These are phyloP conservation scores for Earliella scabrosa DNA, from an alignment of 1,284 basidiomycete species.

Conservation along the genomic window DNA sequence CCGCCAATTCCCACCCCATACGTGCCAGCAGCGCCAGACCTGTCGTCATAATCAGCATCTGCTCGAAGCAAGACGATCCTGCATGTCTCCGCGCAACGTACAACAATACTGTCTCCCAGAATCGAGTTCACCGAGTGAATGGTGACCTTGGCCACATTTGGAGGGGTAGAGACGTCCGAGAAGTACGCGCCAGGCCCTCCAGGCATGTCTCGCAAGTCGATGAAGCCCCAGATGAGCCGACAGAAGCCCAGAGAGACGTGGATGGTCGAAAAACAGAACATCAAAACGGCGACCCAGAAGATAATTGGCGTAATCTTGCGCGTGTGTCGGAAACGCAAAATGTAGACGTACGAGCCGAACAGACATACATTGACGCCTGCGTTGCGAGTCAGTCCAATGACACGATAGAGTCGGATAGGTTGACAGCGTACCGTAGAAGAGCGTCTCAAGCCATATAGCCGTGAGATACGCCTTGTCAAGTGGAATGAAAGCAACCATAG, in stretches of 20 bases:
- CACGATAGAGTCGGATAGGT: too few relatives aligned
- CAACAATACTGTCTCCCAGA: conserved; percentile 42
- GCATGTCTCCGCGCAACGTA: conserved; percentile 28
- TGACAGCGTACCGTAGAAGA: conserved; percentile 39
- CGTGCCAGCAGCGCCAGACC: conserved; percentile 44
- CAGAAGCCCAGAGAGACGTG: conserved; percentile 44
- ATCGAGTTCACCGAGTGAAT: conserved; percentile 43
- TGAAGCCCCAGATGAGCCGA: conserved; percentile 44
- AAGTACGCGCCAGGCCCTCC: conserved; percentile 43
- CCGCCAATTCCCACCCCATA: conserved; percentile 40
- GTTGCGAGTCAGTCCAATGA: too few relatives aligned
- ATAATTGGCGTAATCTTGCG: conserved; percentile 37
- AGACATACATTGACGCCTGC: conserved; percentile 42
- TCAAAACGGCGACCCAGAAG: conserved; percentile 36
- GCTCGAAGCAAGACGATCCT: background rate
- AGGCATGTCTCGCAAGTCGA: conserved; percentile 35
- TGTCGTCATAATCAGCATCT: conserved; percentile 6
- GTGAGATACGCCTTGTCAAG: conserved; percentile 41
- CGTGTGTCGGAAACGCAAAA: conserved; percentile 37
- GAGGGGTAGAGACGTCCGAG: conserved; percentile 42
- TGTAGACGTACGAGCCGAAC: conserved; percentile 39
- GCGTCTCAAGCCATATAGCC: conserved; percentile 42
- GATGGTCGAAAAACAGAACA: conserved; percentile 42
- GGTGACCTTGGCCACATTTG: conserved; percentile 44
- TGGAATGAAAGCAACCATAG: conserved; percentile 31